Conservation (phyloP, 345 rosid genomes). For the Eucalyptus globulus region DNA sequence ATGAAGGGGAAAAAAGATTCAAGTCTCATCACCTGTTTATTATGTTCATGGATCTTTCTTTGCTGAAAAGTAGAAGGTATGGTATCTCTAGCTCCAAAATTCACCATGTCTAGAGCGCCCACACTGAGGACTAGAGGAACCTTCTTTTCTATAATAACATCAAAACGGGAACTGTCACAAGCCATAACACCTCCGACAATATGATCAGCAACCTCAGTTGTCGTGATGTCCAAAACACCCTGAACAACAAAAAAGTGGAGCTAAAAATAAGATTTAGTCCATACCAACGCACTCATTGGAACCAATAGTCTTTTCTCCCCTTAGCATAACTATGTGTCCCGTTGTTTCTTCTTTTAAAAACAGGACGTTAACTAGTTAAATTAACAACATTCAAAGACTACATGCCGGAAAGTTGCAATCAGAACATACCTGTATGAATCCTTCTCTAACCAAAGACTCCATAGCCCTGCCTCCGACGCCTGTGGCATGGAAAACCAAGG, state of each 20-base stretch:
- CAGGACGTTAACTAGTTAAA: not conserved
- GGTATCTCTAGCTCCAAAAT: constrained; percentile 72
- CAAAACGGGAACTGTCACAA: constrained; percentile 79
- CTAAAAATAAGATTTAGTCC: not conserved
- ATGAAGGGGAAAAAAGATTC: not conserved
- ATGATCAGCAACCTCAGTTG: constrained; percentile 94
- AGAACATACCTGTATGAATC: constrained; percentile 61
- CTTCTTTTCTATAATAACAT: constrained; percentile 59
- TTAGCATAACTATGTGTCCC: not conserved
- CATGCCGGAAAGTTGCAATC: not conserved
- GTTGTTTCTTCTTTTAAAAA: not conserved
- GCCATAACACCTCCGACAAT: constrained; percentile 94
- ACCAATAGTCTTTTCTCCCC: not conserved
- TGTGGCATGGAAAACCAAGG: constrained; percentile 88
- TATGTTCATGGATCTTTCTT: constrained; percentile 72
- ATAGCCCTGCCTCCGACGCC: constrained; percentile 93
- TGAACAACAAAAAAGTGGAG: not conserved
- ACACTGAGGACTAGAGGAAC: constrained; percentile 82
- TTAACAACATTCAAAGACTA: not conserved
- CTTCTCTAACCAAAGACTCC: constrained; percentile 78
- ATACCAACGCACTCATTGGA: not conserved
- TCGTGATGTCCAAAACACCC: constrained; percentile 86
- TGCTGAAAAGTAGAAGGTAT: constrained; percentile 55
- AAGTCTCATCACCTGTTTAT: constrained; percentile 47
- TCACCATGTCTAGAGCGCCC: constrained; percentile 95